Evolutionary conservation across 192 early-diverging fungal genomes (phyloP).

Genomic region (Piromyces sp.): DNA sequence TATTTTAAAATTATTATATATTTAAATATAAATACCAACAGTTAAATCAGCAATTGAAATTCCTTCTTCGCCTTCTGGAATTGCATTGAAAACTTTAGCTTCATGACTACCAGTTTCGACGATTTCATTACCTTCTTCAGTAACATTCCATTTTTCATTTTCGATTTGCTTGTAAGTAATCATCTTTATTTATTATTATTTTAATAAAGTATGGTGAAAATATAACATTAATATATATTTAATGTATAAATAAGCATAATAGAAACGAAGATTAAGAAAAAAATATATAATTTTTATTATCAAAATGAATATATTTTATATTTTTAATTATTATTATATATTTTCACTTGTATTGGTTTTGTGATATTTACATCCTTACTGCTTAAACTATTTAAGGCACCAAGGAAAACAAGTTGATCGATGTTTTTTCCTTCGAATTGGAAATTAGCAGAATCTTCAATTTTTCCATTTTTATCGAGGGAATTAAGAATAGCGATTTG

Average conservation of each 20-base stretch:
- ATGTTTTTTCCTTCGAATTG: slow-evolving; percentile 33
- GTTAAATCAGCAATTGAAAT: slow-evolving; percentile 72
- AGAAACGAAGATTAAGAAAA: too few relatives aligned
- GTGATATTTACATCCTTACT: slow-evolving; percentile 57
- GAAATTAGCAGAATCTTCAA: slow-evolving; percentile 50
- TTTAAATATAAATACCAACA: slow-evolving; percentile 23
- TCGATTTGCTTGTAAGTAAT: slow-evolving; percentile 61
- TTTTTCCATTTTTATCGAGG: slow-evolving; percentile 50
- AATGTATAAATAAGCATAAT: too few relatives aligned
- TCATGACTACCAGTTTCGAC: slow-evolving; percentile 79
- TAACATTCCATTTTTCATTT: slow-evolving; percentile 61
- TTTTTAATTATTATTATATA: too few relatives aligned
- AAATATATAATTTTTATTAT: too few relatives aligned
- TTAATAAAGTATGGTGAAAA: too few relatives aligned
- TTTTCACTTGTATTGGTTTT: background rate
- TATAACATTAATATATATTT: too few relatives aligned
- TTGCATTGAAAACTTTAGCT: slow-evolving; percentile 71
- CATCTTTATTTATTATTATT: too few relatives aligned
- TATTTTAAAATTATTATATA: background rate
- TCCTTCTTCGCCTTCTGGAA: slow-evolving; percentile 63
- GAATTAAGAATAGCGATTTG: slow-evolving; percentile 26
- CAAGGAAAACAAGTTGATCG: slow-evolving; percentile 52
- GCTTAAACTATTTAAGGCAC: slow-evolving; percentile 67
- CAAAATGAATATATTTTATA: too few relatives aligned
- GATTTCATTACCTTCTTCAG: slow-evolving; percentile 75